These are phyloP conservation scores for Cercospora zeae-maydis DNA, from an alignment of 2,329 filamentous ascomycete genomes.

Conservation along the genomic window DNA sequence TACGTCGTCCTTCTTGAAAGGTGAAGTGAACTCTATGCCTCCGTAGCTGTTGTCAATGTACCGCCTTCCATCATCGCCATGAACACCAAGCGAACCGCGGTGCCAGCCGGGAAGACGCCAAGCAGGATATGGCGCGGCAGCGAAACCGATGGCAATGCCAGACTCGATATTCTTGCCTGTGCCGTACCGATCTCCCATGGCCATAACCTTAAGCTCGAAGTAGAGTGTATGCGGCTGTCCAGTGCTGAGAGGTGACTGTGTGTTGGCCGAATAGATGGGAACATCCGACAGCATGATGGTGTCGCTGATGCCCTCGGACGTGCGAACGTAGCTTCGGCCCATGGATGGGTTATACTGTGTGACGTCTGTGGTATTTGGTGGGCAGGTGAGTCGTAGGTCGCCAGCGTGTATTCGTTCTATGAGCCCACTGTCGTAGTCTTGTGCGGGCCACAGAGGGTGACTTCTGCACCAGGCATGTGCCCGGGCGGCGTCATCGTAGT, in stretches of 20 bases:
- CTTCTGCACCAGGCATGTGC: constrained; percentile 63
- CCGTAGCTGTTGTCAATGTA: constrained; percentile 74
- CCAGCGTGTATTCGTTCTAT: constrained; percentile 46
- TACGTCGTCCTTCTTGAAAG: constrained; percentile 63
- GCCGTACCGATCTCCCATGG: constrained; percentile 38
- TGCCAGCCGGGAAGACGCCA: constrained; percentile 82
- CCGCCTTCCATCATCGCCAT: constrained; percentile 71
- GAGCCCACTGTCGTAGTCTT: constrained; percentile 38
- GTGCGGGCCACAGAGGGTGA: constrained; percentile 57
- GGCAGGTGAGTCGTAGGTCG: constrained; percentile 50
- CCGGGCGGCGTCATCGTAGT: constrained; percentile 58
- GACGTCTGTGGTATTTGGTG: constrained; percentile 42
- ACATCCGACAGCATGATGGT: constrained; percentile 64
- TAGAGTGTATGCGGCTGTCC: constrained; percentile 58
- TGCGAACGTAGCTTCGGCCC: constrained; percentile 49
- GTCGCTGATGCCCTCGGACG: constrained; percentile 50
- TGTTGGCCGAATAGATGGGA: constrained; percentile 62
- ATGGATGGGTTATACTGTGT: constrained; percentile 45
- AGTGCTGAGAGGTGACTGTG: constrained; percentile 55
- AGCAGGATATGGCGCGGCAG: constrained; percentile 69
- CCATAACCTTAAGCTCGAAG: constrained; percentile 63
- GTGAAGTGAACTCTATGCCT: constrained; percentile 63
- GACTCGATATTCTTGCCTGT: constrained; percentile 41
- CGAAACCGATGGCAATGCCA: constrained; percentile 65
- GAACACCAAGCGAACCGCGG: constrained; percentile 68